A percentile compares a stretch with the other conserved stretches of the same genome.
These are phyloP conservation scores for Saksenaea oblongispora DNA, from an alignment of 371 early-diverging fungal species.

Conservation along the genomic window DNA sequence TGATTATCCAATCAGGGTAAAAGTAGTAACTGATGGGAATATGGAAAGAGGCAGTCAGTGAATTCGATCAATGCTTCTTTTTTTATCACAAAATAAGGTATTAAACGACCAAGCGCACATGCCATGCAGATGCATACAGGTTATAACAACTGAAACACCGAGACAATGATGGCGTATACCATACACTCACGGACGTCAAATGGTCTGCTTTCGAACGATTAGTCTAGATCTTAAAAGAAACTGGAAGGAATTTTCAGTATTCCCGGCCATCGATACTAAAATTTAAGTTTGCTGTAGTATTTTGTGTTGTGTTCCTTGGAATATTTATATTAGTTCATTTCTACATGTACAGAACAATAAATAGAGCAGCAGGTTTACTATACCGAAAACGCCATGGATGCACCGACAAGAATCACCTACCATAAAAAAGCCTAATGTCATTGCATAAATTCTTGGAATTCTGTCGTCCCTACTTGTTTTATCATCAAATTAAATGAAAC, in stretches of 20 bases:
- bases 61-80: too few relatives aligned
- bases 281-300: too few relatives aligned
- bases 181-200: slow-evolving; percentile 54
- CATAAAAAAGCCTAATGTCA: slow-evolving; percentile 79
- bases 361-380: slow-evolving; percentile 30
- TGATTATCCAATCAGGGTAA: too few relatives aligned
- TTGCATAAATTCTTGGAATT: not conserved
- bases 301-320: too few relatives aligned
- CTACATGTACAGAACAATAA: slow-evolving; percentile 89
- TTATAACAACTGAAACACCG: slow-evolving; percentile 91
- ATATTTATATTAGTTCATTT: too few relatives aligned
- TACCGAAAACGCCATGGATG: slow-evolving; percentile 50
- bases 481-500: slow-evolving; percentile 90
- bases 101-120: slow-evolving; percentile 73
- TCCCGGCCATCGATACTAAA: too few relatives aligned
- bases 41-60: too few relatives aligned
- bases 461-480: slow-evolving; percentile 6
- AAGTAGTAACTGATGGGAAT: too few relatives aligned
- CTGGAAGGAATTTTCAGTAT: too few relatives aligned
- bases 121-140: slow-evolving; percentile 95
- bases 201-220: slow-evolving; percentile 29
- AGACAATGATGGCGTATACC: slow-evolving; percentile 76
- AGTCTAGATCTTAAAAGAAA: too few relatives aligned
- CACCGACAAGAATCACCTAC: slow-evolving; percentile 87
- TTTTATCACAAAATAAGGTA: too few relatives aligned